Percentiles rank a stretch among this genome's conserved stretches.
These are phyloP conservation scores for Decorospora gaudefroyi DNA, from an alignment of 2,329 filamentous ascomycete genomes.

Conservation along the genomic window DNA sequence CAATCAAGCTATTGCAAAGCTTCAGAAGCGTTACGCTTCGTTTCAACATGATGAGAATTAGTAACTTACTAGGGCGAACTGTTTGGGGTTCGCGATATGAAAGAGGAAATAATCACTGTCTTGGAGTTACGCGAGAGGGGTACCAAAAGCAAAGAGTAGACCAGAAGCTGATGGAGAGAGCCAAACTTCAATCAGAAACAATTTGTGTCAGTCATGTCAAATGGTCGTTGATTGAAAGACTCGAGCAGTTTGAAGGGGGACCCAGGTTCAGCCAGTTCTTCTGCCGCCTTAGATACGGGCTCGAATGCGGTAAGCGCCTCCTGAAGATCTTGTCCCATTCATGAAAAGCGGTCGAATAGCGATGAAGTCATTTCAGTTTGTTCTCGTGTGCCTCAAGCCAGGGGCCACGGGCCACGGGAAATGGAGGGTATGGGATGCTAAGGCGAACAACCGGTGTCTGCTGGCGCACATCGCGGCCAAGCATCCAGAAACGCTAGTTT, in stretches of 20 bases:
- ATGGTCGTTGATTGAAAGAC: conserved; percentile 6
- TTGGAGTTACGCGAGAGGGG: too few relatives aligned
- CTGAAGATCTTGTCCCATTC: conserved; percentile 1
- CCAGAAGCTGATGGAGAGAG: not conserved
- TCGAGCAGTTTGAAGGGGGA: conserved; percentile 2
- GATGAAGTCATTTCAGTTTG: conserved; percentile 20
- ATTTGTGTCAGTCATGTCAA: conserved; percentile 7
- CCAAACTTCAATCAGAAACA: not conserved
- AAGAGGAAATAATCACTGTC: too few relatives aligned
- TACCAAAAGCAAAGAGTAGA: too few relatives aligned
- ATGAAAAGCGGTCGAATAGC: conserved; percentile 5
- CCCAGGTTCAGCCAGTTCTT: conserved; percentile 10
- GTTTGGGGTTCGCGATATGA: too few relatives aligned
- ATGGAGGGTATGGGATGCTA: conserved; percentile 12
- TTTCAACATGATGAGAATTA: too few relatives aligned
- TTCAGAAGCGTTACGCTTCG: too few relatives aligned
- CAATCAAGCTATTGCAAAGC: too few relatives aligned
- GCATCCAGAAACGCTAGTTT: conserved; percentile 12
- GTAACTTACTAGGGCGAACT: too few relatives aligned
- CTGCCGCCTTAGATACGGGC: conserved; percentile 5
- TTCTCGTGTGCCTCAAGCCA: conserved; percentile 17
- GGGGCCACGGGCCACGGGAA: conserved; percentile 6
- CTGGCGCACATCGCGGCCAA: conserved; percentile 25
- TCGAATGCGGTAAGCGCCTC: conserved; percentile 6
- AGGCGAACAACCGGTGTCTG: conserved; percentile 16